These are phyloP conservation scores for Trichoderma asperelloides DNA, from an alignment of 495 filamentous ascomycete species.

Conservation along the genomic window DNA sequence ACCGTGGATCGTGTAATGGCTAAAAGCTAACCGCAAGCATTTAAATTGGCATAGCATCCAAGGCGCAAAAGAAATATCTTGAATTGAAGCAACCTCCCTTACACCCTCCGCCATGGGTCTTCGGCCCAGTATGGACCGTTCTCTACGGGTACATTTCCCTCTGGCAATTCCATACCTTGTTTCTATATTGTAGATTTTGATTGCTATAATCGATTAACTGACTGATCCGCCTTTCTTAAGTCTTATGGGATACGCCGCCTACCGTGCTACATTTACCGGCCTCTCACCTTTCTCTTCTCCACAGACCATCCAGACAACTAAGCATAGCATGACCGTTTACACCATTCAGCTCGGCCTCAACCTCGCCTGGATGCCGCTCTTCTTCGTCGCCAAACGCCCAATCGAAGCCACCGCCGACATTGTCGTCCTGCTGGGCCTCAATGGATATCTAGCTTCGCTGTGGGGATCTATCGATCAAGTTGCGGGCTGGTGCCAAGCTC, in stretches of 20 bases:
- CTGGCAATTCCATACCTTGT: neutral
- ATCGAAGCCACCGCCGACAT: slow-evolving; percentile 70
- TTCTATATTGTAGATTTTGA: too few relatives aligned
- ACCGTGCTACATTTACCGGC: slow-evolving; percentile 55
- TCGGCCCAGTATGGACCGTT: slow-evolving; percentile 76
- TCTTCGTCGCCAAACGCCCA: slow-evolving; percentile 65
- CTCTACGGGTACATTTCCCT: slow-evolving; percentile 54
- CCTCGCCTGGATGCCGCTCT: slow-evolving; percentile 87
- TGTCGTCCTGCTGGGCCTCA: slow-evolving; percentile 57
- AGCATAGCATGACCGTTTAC: slow-evolving; percentile 67
- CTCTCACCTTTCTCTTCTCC: slow-evolving; percentile 29
- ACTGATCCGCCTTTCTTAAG: neutral
- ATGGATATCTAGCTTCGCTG: slow-evolving; percentile 59
- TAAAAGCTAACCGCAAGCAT: neutral
- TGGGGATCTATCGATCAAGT: slow-evolving; percentile 66
- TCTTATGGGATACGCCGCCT: slow-evolving; percentile 79
- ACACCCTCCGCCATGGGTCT: slow-evolving; percentile 68
- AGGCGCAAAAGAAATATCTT: slow-evolving; percentile 54
- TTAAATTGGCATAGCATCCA: slow-evolving; percentile 30
- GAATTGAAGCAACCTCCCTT: slow-evolving; percentile 70
- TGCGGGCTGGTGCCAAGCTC: slow-evolving; percentile 63
- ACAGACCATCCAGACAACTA: slow-evolving; percentile 21
- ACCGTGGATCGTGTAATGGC: neutral
- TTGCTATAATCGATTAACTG: too few relatives aligned
- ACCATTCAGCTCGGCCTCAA: slow-evolving; percentile 78